A percentile compares a stretch with the other conserved stretches of the same genome.
phyloP scores from a whole-genome alignment of 2,329 filamentous ascomycete genomes.

The Phoma sp. region DNA sequence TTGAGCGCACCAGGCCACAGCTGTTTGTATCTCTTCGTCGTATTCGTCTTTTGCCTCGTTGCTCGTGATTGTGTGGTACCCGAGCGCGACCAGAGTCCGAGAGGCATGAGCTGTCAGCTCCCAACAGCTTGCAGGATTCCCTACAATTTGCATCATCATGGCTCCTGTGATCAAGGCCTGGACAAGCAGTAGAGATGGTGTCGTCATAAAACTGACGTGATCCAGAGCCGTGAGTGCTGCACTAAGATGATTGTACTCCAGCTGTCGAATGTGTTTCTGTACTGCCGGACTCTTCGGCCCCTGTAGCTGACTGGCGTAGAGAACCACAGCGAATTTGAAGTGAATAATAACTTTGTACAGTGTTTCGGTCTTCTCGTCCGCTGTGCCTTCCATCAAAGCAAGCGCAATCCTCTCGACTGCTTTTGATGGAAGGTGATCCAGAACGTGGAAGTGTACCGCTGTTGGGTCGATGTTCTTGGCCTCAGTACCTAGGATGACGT shows the following conservation, averaged over 20 bases:
- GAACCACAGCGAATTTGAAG: conserved; percentile 36
- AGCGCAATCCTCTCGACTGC: conserved; percentile 40
- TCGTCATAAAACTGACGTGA: conserved; percentile 34
- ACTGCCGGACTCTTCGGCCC: conserved; percentile 31
- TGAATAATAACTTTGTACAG: conserved; percentile 43
- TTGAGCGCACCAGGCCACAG: conserved; percentile 40
- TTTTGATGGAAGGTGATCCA: conserved; percentile 41
- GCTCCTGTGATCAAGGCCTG: conserved; percentile 42
- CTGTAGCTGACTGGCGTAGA: conserved; percentile 34
- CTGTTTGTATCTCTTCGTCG: conserved; percentile 35
- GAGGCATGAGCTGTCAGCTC: conserved; percentile 41
- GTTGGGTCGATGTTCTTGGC: conserved; percentile 18
- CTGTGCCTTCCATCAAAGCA: conserved; percentile 36
- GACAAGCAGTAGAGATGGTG: conserved; percentile 36
- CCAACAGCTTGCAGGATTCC: conserved; percentile 43
- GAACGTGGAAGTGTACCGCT: conserved; percentile 30
- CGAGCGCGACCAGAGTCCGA: conserved; percentile 39
- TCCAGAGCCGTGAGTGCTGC: conserved; percentile 41
- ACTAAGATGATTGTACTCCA: conserved; percentile 37
- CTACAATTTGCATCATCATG: conserved; percentile 42
- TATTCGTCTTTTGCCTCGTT: conserved; percentile 25
- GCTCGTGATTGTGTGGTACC: conserved; percentile 34
- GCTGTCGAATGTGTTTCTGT: conserved; percentile 33
- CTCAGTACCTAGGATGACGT: conserved; percentile 36
- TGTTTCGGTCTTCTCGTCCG: conserved; percentile 36